Percentiles rank a stretch among this genome's conserved stretches.
These are phyloP conservation scores for Bolboschoenus planiculmis DNA, from an alignment of 176 grass and related monocot genomes.

Conservation along the genomic window DNA sequence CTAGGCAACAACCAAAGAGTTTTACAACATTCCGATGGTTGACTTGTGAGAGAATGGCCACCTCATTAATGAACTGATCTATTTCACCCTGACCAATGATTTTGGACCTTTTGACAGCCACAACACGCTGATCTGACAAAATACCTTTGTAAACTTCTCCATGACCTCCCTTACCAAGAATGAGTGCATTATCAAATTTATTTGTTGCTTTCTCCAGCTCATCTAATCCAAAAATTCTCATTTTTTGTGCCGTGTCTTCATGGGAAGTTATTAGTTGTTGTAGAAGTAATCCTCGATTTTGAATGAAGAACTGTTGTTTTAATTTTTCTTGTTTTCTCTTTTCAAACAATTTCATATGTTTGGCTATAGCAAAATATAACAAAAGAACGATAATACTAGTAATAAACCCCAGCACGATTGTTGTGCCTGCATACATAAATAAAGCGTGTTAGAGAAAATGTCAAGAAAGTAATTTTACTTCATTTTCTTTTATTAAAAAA, in stretches of 20 bases:
- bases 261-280: not conserved
- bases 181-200: not conserved
- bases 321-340: not conserved
- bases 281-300: not conserved
- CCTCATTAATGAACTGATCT: not conserved
- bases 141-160: not conserved
- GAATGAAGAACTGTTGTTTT: not conserved
- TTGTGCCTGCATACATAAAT: not conserved
- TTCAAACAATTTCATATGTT: not conserved
- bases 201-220: not conserved
- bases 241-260: not conserved
- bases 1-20: not conserved
- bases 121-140: not conserved
- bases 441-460: not conserved
- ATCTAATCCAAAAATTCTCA: not conserved
- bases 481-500: no score
- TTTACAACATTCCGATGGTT: not conserved
- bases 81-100: not conserved
- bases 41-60: not conserved
- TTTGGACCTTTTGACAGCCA: not conserved
- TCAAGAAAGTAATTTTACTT: no score
- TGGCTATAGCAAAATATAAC: not conserved
- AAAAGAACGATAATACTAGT: not conserved
- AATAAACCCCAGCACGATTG: not conserved
- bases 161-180: not conserved